Base-by-base conservation (phyloP, 1,139 yeast species). In the Debaryomycetaceae sp. region DNA sequence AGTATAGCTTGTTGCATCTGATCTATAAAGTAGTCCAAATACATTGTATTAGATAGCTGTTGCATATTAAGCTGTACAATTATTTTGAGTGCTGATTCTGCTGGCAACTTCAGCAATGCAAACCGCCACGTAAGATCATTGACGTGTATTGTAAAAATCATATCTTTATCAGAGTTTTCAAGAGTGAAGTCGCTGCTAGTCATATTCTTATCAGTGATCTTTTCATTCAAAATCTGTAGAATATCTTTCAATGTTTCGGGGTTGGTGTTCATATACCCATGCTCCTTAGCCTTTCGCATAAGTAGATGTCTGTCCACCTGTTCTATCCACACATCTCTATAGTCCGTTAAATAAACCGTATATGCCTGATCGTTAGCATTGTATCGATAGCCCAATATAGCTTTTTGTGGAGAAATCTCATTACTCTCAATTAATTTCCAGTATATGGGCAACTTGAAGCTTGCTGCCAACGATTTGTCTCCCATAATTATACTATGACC, bases 281-380 rank as follows among this genome's bases (percentile, higher is more conserved):
- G 48, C 6, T 41, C 34, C 6, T 42, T 40, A 2, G 72, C 68
- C 35, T 50, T 51, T 7, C 41, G 31, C 5, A 52, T 41, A 8
- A 68, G 44, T 20, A 53, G 49, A 4, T 45, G 44, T 14, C 42
- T 46, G n/a, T 47, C 40, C 11, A 62, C 51, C 24, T 40, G 44
- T 45, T 68, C 69, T 5, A 49, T 37, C 72, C 72, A 69, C 14
- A 66, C 65, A 23, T 49, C 43, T 9, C 39, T 46, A 47, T 67
- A 59, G 50, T 69, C 57, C 33, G 67, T 65, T 33, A 65, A 42
- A 39, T 58, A 64, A n/a, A 68, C 42, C 2, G 55, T 47, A 49
- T 63, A 68, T 6, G 54, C 48, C 6, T 34, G 35, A 8, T 40
- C 35, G 1, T 44, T 36, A 6, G 29, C 14, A 37, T 51, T 43